phyloP scores from a whole-genome alignment of 2,329 filamentous ascomycete species.

The Polychaeton citri region DNA sequence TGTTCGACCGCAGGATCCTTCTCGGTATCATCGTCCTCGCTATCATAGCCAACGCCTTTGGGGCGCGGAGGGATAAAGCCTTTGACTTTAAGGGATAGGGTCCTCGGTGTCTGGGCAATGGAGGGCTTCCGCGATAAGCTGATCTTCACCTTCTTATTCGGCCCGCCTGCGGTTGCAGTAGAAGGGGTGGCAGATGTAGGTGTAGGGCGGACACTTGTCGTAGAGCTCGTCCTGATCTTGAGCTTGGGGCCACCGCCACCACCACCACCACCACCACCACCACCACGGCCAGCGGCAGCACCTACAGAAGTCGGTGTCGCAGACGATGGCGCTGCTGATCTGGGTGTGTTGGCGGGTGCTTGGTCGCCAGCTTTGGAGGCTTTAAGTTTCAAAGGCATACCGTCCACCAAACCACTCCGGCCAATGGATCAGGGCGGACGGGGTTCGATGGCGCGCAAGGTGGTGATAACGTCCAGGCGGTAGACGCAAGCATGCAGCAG shows the following conservation, averaged over 20 bases:
- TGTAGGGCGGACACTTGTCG: not conserved
- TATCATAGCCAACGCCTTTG: slow-evolving; percentile 86
- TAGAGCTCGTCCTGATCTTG: not conserved
- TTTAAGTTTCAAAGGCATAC: not conserved
- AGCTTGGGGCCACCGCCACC: slow-evolving; percentile 14
- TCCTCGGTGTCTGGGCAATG: slow-evolving; percentile 12
- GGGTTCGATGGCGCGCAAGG: too few relatives aligned
- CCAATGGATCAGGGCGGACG: too few relatives aligned
- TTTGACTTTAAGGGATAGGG: slow-evolving; percentile 12
- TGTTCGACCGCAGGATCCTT: slow-evolving; percentile 78
- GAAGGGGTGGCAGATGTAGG: slow-evolving; percentile 2
- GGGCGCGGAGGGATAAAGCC: slow-evolving; percentile 57
- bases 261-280: too few relatives aligned
- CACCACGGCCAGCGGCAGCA: too few relatives aligned
- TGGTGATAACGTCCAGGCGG: too few relatives aligned
- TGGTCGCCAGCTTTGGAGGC: slow-evolving; percentile 7
- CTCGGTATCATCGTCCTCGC: slow-evolving; percentile 84
- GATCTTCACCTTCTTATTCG: slow-evolving; percentile 38
- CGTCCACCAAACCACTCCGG: too few relatives aligned
- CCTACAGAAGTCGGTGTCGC: slow-evolving; percentile 4
- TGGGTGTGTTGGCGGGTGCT: slow-evolving; percentile 8
- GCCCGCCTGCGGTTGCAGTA: slow-evolving; percentile 6
- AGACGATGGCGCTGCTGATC: slow-evolving; percentile 5
- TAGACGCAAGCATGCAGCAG: too few relatives aligned
- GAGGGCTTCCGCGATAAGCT: slow-evolving; percentile 31